Base-by-base conservation (phyloP, 352 stramenopile species). In the Albugo laibachii region DNA sequence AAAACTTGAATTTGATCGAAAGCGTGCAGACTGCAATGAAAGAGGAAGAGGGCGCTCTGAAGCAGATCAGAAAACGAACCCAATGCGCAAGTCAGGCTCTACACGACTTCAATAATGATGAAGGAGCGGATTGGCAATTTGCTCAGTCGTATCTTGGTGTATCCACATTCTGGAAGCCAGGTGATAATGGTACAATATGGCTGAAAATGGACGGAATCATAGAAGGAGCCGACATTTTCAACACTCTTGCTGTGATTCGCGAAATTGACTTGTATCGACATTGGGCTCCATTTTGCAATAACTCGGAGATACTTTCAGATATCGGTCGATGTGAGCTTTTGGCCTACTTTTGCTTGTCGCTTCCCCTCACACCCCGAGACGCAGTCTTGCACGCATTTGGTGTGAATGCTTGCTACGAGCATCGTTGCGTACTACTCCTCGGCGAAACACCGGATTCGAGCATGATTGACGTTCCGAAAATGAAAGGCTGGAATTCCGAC, bases 321-420 rank as follows among this genome's bases (percentile, higher is more conserved):
- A 63, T 55, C 16, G 65, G 65, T 0, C 66, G 62, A 14, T 67
- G 75, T 13, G 67, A 89, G 42, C 41, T 84, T 31, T 50, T 76
- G 2, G 61, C 62, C 15, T 89, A 89, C 49, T 57, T 86, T 20
- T 69, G 63, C 20, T 69, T 89, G 14, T 63, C 68, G 3, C 68
- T 82, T n/a, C 76, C 76, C 13, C 58, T 89, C 2, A 59, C 86
- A 12, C 69, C 80, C 45, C 70, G 76, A 2, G 76, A 89, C 42
- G 57, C 67, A 0, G 56, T 86, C 8, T 62, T 89, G 37, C 58
- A 70, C 34, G 76, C 69, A 1, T 82, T 80, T 14, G 76, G 69
- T 0, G 83, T 86, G 51, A 86, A 89, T 54, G 74, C 73, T 5
- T 71, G 67, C 44, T 89, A 86, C 47, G 76, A 89, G 55, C 68